Conservation (phyloP, 1,284 basidiomycete genomes). For the Ceratobasidium sp. region DNA sequence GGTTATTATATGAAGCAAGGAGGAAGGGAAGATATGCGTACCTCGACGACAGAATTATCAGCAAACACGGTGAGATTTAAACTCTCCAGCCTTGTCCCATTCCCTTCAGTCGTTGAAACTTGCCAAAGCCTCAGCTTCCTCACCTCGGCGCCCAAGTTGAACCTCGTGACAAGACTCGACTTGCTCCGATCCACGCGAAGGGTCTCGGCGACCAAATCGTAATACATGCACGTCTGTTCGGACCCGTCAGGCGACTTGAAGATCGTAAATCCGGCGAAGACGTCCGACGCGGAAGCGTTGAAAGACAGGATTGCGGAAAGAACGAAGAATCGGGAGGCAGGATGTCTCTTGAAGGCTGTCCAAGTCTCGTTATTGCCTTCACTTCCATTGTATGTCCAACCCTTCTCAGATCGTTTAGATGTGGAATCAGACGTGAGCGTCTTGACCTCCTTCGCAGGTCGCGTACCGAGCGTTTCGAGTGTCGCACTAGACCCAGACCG, state of each 20-base stretch:
- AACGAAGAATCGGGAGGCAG: conserved; percentile 31
- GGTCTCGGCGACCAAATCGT: conserved; percentile 37
- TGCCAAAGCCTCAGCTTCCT: conserved; percentile 38
- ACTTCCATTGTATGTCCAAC: conserved; percentile 9
- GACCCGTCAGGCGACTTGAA: conserved; percentile 32
- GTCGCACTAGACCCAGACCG: conserved; percentile 8
- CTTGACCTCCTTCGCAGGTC: conserved; percentile 30
- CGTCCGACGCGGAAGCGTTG: conserved; percentile 21
- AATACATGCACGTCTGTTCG: conserved; percentile 34
- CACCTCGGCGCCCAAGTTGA: conserved; percentile 21
- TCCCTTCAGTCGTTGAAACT: conserved; percentile 9
- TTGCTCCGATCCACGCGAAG: conserved; percentile 35
- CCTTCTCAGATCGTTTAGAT: conserved; percentile 37
- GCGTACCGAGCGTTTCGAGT: conserved; percentile 40
- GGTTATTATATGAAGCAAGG: neutral
- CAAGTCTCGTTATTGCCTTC: conserved; percentile 7
- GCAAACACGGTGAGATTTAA: conserved; percentile 28
- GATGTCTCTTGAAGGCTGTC: conserved; percentile 18
- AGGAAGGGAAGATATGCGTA: neutral
- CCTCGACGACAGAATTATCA: conserved; percentile 41
- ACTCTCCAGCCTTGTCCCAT: conserved; percentile 26
- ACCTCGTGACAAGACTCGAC: conserved; percentile 40
- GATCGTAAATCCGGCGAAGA: conserved; percentile 37
- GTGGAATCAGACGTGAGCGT: conserved; percentile 9
- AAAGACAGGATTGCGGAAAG: conserved; percentile 31